A percentile compares a stretch with the other conserved stretches of the same genome.
Evolutionary conservation across 306 rosid species (phyloP).

Genomic region (Crotalaria pallida): DNA sequence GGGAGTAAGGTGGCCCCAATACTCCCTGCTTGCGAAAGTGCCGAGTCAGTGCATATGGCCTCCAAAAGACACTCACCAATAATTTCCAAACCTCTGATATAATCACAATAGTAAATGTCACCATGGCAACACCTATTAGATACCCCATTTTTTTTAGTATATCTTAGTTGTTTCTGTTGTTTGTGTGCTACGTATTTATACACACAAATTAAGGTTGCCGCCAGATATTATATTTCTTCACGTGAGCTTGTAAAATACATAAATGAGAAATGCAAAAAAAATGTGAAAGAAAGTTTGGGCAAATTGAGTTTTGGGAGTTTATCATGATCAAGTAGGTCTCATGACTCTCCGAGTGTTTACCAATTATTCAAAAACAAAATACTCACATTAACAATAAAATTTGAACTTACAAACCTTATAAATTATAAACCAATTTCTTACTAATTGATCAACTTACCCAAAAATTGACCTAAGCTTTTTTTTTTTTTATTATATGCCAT

Average conservation of each 20-base stretch:
- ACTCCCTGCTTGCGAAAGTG: constrained; percentile 23
- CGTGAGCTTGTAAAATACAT: neutral
- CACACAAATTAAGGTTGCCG: neutral
- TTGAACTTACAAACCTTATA: no score
- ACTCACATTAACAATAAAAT: no score
- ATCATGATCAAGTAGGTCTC: no score
- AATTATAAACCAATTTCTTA: no score
- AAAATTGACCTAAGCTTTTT: no score
- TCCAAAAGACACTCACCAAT: constrained; percentile 17
- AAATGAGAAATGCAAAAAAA: neutral
- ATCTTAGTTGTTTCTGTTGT: neutral
- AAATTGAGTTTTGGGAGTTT: no score
- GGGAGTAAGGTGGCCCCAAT: neutral
- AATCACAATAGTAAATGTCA: neutral
- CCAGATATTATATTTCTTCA: neutral
- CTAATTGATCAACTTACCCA: no score
- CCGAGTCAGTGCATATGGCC: constrained; percentile 18
- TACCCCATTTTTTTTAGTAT: constrained; percentile 6
- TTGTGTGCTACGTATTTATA: no score
- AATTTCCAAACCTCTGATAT: constrained; percentile 6
- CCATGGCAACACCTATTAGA: neutral
- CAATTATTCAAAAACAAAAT: no score
- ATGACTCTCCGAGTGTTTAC: no score
- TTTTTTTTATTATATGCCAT: no score
- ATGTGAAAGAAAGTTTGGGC: no score